Conservation (phyloP, 2,329 filamentous ascomycete species). For the Paramyrothecium roridum region DNA sequence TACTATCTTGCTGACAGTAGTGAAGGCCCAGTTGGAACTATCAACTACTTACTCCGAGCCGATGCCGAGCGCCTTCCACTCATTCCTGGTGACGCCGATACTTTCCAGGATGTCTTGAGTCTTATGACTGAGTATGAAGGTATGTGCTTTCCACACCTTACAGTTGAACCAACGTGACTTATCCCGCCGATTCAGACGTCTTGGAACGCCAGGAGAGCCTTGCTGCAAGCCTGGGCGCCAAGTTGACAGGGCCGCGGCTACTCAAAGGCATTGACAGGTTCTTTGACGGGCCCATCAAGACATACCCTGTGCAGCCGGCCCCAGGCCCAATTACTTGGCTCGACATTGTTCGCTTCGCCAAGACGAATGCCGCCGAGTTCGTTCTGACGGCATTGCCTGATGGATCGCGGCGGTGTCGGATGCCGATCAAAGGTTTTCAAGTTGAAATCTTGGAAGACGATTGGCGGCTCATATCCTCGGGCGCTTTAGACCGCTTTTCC, state of each 20-base stretch:
- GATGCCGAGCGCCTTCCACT: constrained; percentile 43
- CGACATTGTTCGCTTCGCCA: constrained; percentile 81
- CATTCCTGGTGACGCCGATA: constrained; percentile 58
- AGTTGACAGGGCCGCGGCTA: constrained; percentile 76
- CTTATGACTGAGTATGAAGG: constrained; percentile 77
- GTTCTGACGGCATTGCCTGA: constrained; percentile 66
- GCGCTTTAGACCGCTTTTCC: constrained; percentile 75
- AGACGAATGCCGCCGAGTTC: constrained; percentile 76
- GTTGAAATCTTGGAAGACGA: constrained; percentile 88
- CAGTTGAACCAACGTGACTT: constrained; percentile 9
- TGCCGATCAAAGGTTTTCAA: constrained; percentile 74
- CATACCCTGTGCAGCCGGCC: constrained; percentile 51
- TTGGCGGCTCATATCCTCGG: constrained; percentile 78
- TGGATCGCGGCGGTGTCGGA: constrained; percentile 72
- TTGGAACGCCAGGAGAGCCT: constrained; percentile 83
- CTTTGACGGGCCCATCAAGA: constrained; percentile 75
- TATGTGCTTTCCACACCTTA: constrained; percentile 20
- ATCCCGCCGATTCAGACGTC: constrained; percentile 50
- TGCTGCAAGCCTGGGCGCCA: constrained; percentile 79
- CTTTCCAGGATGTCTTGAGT: constrained; percentile 68
- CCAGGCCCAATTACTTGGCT: constrained; percentile 71
- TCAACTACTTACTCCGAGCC: constrained; percentile 51
- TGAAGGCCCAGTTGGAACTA: constrained; percentile 26
- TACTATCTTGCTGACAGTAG: constrained; percentile 13
- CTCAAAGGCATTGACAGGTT: constrained; percentile 83